A percentile compares a stretch with the other conserved stretches of the same genome.
Conservation (phyloP, 116 monocot genomes). For the Thalassia testudinum region DNA sequence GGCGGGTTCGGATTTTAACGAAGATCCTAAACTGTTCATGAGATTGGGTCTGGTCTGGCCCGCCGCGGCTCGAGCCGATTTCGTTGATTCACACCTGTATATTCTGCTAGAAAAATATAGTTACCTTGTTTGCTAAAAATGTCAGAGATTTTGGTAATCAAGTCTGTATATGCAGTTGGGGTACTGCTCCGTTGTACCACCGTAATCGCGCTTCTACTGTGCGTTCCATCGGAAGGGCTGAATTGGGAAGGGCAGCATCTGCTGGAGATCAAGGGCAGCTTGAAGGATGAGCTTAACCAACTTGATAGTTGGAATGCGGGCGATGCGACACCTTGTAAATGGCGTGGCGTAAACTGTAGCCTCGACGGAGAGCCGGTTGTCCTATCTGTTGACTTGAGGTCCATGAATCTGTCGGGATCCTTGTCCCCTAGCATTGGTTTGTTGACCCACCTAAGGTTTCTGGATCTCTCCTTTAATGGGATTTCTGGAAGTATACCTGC, state of each 20-base stretch:
- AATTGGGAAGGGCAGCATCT: slow-evolving; percentile 60
- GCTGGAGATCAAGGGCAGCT: slow-evolving; percentile 37
- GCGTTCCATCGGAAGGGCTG: slow-evolving; percentile 15
- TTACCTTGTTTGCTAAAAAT: no score
- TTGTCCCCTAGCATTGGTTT: slow-evolving; percentile 49
- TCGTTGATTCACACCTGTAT: no score
- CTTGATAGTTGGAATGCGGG: slow-evolving; percentile 47
- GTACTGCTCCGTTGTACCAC: no score
- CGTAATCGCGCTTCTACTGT: slow-evolving; percentile 19
- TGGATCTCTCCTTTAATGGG: slow-evolving; percentile 59
- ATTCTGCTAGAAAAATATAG: no score
- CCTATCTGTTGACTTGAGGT: slow-evolving; percentile 40
- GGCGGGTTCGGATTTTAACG: no score
- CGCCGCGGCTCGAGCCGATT: no score
- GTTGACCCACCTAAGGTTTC: slow-evolving; percentile 32
- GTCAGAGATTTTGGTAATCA: no score
- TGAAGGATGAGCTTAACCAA: slow-evolving; percentile 30
- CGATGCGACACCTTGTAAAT: slow-evolving; percentile 56
- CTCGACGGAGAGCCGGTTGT: slow-evolving; percentile 26
- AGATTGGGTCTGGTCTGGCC: no score
- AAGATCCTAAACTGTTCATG: no score
- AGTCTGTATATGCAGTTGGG: no score
- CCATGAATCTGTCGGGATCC: slow-evolving; percentile 59
- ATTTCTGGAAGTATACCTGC: slow-evolving; percentile 57
- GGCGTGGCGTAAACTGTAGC: slow-evolving; percentile 71